Conservation (phyloP, 768 basidiomycete genomes). For the Austroboletus eburneus region DNA sequence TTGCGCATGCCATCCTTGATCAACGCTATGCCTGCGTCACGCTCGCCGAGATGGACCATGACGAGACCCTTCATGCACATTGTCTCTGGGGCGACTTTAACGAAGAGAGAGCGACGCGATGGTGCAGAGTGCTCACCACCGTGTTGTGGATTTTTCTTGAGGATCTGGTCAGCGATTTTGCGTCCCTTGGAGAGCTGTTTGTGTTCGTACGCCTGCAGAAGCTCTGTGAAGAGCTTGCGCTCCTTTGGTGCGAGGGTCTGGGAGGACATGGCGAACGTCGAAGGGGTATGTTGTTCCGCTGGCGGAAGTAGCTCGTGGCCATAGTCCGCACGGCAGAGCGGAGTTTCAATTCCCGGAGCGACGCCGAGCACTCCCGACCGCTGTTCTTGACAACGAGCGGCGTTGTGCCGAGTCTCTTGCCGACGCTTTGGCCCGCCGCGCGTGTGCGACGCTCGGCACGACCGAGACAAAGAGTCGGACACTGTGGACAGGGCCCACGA, state of each 20-base stretch:
- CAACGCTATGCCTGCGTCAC: slow-evolving; percentile 77
- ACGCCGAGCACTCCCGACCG: too few relatives aligned
- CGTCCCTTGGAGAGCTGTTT: slow-evolving; percentile 85
- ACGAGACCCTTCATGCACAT: slow-evolving; percentile 95
- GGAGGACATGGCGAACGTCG: slow-evolving; percentile 16
- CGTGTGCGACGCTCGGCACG: too few relatives aligned
- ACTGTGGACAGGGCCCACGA: too few relatives aligned
- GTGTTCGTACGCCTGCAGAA: slow-evolving; percentile 83
- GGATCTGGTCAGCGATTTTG: slow-evolving; percentile 88
- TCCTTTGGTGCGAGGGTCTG: slow-evolving; percentile 72
- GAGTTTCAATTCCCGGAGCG: neutral
- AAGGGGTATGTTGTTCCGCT: neutral
- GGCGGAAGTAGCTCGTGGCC: too few relatives aligned
- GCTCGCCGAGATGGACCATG: slow-evolving; percentile 71
- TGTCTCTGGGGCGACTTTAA: slow-evolving; percentile 58
- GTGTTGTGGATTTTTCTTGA: slow-evolving; percentile 94
- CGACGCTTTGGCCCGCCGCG: too few relatives aligned
- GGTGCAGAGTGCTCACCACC: slow-evolving; percentile 59
- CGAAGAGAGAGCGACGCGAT: neutral
- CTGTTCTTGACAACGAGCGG: too few relatives aligned
- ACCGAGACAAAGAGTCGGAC: too few relatives aligned
- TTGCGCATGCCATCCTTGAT: slow-evolving; percentile 80
- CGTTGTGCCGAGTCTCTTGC: too few relatives aligned
- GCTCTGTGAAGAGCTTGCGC: slow-evolving; percentile 77
- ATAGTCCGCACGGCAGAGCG: neutral